phyloP scores from a whole-genome alignment of 2,329 filamentous ascomycete genomes.

The Ophiostoma triangulosporum region DNA sequence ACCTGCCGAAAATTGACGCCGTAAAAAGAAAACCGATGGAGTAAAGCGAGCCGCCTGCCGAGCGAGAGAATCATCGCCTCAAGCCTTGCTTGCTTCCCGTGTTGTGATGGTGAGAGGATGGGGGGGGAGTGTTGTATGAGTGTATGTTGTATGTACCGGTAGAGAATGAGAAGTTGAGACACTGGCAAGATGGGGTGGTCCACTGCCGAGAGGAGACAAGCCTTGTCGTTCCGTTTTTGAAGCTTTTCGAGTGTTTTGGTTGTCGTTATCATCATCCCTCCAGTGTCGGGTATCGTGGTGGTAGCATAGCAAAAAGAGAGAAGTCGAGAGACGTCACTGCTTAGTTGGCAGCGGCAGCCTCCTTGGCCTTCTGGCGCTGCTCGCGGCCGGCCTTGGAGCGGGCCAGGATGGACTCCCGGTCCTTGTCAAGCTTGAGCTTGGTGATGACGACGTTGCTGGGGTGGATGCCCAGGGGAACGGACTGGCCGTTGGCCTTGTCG shows the following conservation, averaged over 20 bases:
- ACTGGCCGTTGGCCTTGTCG: constrained; percentile 96
- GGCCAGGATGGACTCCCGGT: constrained; percentile 78
- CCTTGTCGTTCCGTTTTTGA: not conserved
- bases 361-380: constrained; percentile 58
- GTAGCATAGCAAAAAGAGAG: not conserved
- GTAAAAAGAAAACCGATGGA: constrained; percentile 8
- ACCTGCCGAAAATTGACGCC: constrained; percentile 12
- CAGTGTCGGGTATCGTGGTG: not conserved
- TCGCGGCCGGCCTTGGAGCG: constrained; percentile 72
- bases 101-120: not conserved
- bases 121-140: not conserved
- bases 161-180: constrained; percentile 3
- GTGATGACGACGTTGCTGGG: constrained; percentile 96
- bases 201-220: not conserved
- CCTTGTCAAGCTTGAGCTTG: constrained; percentile 97
- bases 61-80: not conserved
- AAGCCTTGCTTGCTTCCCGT: not conserved
- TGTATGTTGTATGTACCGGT: constrained; percentile 4
- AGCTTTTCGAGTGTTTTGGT: constrained; percentile 5
- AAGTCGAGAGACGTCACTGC: constrained; percentile 1
- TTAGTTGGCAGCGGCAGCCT: constrained; percentile 35
- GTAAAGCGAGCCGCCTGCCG: not conserved
- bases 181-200: not conserved
- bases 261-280: constrained; percentile 3
- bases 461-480: constrained; percentile 85